phyloP scores from a whole-genome alignment of 176 grass and related monocot genomes.

The Neostapfia colusana region DNA sequence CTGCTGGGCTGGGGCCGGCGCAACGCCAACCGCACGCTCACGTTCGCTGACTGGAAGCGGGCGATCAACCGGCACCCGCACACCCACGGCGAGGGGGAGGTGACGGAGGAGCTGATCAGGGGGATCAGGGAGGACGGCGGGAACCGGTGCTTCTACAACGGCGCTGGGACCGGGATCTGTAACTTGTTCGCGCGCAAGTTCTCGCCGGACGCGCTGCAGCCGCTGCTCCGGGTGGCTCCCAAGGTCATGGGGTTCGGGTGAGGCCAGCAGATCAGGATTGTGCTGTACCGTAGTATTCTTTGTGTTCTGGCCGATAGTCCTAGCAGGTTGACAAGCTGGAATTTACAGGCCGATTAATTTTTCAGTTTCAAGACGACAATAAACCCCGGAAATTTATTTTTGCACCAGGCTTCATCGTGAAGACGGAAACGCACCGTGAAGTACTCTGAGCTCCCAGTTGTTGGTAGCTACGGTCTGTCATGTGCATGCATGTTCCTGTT shows the following conservation, averaged over 20 bases:
- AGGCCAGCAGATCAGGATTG: background rate
- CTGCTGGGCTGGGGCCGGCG: constrained; percentile 27
- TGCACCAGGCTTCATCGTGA: background rate
- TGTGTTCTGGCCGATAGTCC: background rate
- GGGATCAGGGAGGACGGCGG: constrained; percentile 51
- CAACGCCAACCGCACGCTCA: constrained; percentile 62
- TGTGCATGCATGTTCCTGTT: background rate
- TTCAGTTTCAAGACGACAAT: background rate
- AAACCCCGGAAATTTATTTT: background rate
- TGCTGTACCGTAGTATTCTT: constrained; percentile 2
- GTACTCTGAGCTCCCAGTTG: too few relatives aligned
- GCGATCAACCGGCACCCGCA: constrained; percentile 36
- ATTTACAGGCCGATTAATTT: background rate
- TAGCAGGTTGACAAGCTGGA: background rate
- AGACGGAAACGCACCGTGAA: background rate
- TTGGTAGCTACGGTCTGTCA: too few relatives aligned
- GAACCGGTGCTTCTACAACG: constrained; percentile 53
- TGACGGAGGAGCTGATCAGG: constrained; percentile 45
- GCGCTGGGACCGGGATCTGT: constrained; percentile 31
- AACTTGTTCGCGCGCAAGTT: constrained; percentile 83
- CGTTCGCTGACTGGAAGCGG: constrained; percentile 55
- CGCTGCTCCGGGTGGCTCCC: constrained; percentile 55
- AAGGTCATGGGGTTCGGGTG: constrained; percentile 53
- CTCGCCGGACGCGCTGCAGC: constrained; percentile 44
- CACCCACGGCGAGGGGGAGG: constrained; percentile 18